Base-by-base conservation (phyloP, 2,329 filamentous ascomycete species). In the Penicillium sp. region DNA sequence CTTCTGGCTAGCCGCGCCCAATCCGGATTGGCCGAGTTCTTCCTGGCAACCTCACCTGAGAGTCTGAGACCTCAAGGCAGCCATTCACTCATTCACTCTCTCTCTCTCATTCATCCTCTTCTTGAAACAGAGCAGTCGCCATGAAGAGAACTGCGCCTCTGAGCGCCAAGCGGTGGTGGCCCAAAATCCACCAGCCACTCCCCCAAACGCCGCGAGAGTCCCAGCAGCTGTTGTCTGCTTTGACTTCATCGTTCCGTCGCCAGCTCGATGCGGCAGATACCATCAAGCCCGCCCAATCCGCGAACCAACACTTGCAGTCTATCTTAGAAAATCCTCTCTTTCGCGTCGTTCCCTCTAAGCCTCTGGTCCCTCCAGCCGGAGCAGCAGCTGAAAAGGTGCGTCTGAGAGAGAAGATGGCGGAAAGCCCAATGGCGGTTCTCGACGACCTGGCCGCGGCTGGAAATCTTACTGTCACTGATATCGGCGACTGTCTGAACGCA, bases 231-330 rank as follows among this genome's bases (percentile, higher is more conserved):
- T 77, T 88, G 42, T 78, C 75, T 53, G 75, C 84, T 20, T 78
- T 88, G 61, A 86, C 83, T 21, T 79, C 77, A 42, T 87, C 84
- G 12, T 88, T 88, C 68, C 79, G 83, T 62, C 75, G 79, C 50
- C 83, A 87, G 58, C 78, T 88, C 43, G 84, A 88, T 16, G 58
- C 64, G 35, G 62, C 60, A 35, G 65, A 70, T 51, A 57, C 63
- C 33, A 61, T 66, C 57, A 67, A 65, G 23, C 67, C 70, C 18
- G 61, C 58, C 23, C 64, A 71, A 61, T 65, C 72, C 46, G 66
- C 73, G 40, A 70, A 74, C 52, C 63, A 66, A 35, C 74, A 76
- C 63, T 52, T 76, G 57, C 67, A 66, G 45, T 65, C 62, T 11
- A 74, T 76, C 40, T 62, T 76, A 9, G 66, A 74, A 28, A 74